Evolutionary conservation across 345 rosid species (phyloP).

Genomic region (Linum lewisii): DNA sequence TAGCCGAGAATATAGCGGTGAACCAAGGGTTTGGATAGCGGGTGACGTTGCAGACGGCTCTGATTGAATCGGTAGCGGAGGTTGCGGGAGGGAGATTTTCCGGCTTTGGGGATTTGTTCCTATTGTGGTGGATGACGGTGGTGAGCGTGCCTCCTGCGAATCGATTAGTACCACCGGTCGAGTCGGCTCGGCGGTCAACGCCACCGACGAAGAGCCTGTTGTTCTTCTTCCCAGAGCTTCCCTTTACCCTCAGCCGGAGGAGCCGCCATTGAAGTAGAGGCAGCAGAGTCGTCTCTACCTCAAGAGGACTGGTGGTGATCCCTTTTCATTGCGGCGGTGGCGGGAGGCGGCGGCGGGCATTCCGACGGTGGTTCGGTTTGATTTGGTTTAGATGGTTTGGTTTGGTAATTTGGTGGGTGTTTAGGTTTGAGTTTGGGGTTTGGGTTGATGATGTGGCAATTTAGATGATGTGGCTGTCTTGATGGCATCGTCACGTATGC

Average conservation of each 20-base stretch:
- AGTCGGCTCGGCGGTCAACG: constrained; percentile 21
- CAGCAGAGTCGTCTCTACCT: background rate
- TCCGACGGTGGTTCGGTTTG: too few species aligned
- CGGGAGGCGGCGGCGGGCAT: too few species aligned
- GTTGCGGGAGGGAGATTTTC: constrained; percentile 15
- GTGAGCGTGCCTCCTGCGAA: constrained; percentile 75
- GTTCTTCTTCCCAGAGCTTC: constrained; percentile 43
- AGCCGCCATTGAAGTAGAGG: background rate
- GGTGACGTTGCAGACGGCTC: constrained; percentile 47
- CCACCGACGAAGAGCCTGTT: constrained; percentile 3
- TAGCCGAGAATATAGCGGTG: constrained; percentile 39
- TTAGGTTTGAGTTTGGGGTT: too few species aligned
- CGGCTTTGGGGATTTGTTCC: background rate
- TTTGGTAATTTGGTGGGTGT: too few species aligned
- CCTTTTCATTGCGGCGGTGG: too few species aligned
- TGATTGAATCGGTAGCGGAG: constrained; percentile 29
- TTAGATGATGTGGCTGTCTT: too few species aligned
- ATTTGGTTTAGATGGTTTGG: too few species aligned
- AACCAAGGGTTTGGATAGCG: constrained; percentile 53
- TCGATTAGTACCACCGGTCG: constrained; percentile 55
- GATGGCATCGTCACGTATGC: too few species aligned
- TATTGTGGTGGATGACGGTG: constrained; percentile 26
- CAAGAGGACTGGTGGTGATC: too few species aligned
- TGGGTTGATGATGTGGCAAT: too few species aligned
- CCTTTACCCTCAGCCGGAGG: constrained; percentile 22